Conservation (phyloP, 371 early-diverging fungal genomes). For the Circinella umbellata region DNA sequence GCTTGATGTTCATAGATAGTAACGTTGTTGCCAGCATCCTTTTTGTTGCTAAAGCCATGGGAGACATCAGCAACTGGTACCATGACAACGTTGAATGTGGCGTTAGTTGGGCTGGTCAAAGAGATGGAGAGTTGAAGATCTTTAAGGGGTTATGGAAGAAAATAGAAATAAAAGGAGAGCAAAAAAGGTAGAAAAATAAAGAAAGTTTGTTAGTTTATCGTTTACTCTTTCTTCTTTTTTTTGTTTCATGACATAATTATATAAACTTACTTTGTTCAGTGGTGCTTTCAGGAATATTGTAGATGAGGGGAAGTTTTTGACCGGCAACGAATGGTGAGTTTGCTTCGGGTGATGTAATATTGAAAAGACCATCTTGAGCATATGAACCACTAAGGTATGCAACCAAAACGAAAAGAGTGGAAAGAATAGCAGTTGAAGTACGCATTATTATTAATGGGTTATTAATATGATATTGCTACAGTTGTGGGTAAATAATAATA, state of each 20-base stretch:
- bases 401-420: constrained; percentile 19
- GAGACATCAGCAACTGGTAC: constrained; percentile 30
- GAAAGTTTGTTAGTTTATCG: too few species aligned
- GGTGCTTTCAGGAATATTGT: constrained; percentile 30
- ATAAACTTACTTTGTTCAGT: constrained; percentile 33
- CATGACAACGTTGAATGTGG: constrained; percentile 19
- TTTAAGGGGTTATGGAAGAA: constrained; percentile 17
- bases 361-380: constrained; percentile 25
- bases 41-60: constrained; percentile 38
- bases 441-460: background rate
- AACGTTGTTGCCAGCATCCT: constrained; percentile 22
- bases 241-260: background rate
- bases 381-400: constrained; percentile 8
- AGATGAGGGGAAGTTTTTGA: constrained; percentile 45
- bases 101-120: constrained; percentile 19
- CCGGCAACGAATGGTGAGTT: constrained; percentile 42
- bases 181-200: too few species aligned
- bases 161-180: too few species aligned
- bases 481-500: background rate
- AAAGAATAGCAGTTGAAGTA: constrained; percentile 5
- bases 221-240: background rate
- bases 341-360: constrained; percentile 22
- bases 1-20: constrained; percentile 42
- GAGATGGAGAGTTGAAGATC: constrained; percentile 32
- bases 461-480: background rate